These are phyloP conservation scores for Cantharellus cinnabarinus DNA, from an alignment of 768 basidiomycete genomes.

Conservation along the genomic window DNA sequence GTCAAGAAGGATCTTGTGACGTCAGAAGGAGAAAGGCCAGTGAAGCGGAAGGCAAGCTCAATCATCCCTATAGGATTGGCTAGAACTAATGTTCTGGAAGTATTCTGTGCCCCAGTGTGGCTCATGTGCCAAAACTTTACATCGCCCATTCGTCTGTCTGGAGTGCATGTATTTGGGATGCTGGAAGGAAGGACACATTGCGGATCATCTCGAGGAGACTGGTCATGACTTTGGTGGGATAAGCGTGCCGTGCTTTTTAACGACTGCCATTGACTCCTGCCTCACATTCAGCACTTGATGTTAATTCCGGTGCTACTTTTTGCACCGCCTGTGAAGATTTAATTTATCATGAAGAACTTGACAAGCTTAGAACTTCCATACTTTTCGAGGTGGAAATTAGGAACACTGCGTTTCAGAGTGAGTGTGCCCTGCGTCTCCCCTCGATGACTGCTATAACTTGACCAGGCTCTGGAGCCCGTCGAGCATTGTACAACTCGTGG, in stretches of 20 bases:
- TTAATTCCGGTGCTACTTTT: slow-evolving; percentile 51
- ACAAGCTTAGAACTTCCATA: slow-evolving; percentile 24
- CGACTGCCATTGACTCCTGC: neutral
- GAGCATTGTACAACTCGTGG: slow-evolving; percentile 35
- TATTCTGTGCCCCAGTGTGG: slow-evolving; percentile 34
- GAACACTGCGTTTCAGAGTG: slow-evolving; percentile 39
- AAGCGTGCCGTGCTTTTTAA: slow-evolving; percentile 7
- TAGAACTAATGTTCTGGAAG: too few species aligned
- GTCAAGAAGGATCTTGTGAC: too few species aligned
- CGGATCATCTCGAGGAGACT: slow-evolving; percentile 33
- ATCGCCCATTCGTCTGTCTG: slow-evolving; percentile 52
- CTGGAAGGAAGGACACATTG: slow-evolving; percentile 40
- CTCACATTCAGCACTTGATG: slow-evolving; percentile 41
- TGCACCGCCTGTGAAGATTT: slow-evolving; percentile 60
- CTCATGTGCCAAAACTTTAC: slow-evolving; percentile 32
- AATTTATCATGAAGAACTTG: slow-evolving; percentile 37
- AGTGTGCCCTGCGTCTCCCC: slow-evolving; percentile 1
- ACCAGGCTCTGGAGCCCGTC: slow-evolving; percentile 16
- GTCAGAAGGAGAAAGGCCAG: too few species aligned
- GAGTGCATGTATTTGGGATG: slow-evolving; percentile 53
- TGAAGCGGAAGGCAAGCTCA: too few species aligned
- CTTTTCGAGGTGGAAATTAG: slow-evolving; percentile 39
- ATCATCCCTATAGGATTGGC: too few species aligned
- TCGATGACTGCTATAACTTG: neutral
- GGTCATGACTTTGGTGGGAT: slow-evolving; percentile 46